phyloP scores from a whole-genome alignment of 2,329 filamentous ascomycete genomes.

The Talaromyces sp. region DNA sequence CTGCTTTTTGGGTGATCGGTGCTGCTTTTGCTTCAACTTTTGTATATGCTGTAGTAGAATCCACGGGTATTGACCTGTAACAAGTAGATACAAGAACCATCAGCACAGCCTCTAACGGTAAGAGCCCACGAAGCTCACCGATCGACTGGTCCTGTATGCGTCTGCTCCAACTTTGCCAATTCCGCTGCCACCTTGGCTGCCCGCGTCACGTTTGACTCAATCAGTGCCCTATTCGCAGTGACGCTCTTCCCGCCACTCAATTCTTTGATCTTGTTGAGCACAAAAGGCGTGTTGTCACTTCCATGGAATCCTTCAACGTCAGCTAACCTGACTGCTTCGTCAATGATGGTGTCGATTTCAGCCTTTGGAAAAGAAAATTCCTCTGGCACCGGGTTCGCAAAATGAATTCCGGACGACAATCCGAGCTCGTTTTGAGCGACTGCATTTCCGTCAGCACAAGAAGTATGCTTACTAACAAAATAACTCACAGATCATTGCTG shows the following conservation, averaged over 20 bases:
- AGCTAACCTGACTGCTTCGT: slow-evolving; percentile 63
- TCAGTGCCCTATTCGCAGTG: slow-evolving; percentile 66
- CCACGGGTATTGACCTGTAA: slow-evolving; percentile 34
- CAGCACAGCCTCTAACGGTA: slow-evolving; percentile 19
- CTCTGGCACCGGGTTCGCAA: slow-evolving; percentile 82
- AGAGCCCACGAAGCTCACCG: slow-evolving; percentile 35
- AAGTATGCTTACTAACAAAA: neutral
- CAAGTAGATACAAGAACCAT: slow-evolving; percentile 31
- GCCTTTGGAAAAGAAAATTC: slow-evolving; percentile 64
- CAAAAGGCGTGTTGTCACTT: slow-evolving; percentile 77
- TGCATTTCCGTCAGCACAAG: slow-evolving; percentile 21
- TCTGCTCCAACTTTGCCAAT: slow-evolving; percentile 51
- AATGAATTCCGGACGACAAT: slow-evolving; percentile 73
- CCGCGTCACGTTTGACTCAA: slow-evolving; percentile 62
- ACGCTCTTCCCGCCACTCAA: slow-evolving; percentile 69
- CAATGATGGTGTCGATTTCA: slow-evolving; percentile 67
- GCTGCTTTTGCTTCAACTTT: slow-evolving; percentile 3
- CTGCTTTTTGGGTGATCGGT: slow-evolving; percentile 35
- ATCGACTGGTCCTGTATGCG: slow-evolving; percentile 21
- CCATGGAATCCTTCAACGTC: slow-evolving; percentile 63
- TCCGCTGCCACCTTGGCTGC: slow-evolving; percentile 63
- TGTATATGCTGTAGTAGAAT: slow-evolving; percentile 17
- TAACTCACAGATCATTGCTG: slow-evolving; percentile 70
- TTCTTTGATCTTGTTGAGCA: slow-evolving; percentile 73
- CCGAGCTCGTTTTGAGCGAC: slow-evolving; percentile 69